Base-by-base conservation (phyloP, 2,329 filamentous ascomycete species). In the Alternaria burnsii region DNA sequence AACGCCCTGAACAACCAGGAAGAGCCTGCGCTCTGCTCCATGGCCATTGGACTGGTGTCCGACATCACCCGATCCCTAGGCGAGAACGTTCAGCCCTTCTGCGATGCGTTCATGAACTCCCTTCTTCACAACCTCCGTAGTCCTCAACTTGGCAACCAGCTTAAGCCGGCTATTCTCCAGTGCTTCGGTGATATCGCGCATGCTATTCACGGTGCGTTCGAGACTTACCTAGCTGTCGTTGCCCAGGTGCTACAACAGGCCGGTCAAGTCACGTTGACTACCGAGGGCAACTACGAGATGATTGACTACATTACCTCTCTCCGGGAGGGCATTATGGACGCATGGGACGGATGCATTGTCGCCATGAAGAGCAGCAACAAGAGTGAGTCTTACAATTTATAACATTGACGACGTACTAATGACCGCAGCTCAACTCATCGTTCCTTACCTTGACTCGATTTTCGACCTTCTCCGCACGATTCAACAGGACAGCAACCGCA, bases 101-200 rank as follows among this genome's bases (percentile, higher is more conserved):
- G 95, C 81, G 95, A 99, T 74, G 88, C 89, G 68, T 97, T 98
- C 80, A 99, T 99, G 95, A 99, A 99, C 85, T 91, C 95, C 77
- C 85, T 99, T 59, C 87, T 99, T 65, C 94, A 93, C 84, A 96
- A 97, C 81, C 83, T 99, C 42, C 88, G 92, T 88, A 96, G 92
- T 80, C 88, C 91, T 12, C 87, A 89, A n/a, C 86, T 97, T 55
- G 91, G 91, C 69, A 97, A 98, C 80, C 93, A 97, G 81, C 96
- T 98, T 82, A 98, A 98, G 87, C 95, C 95, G 44, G 93, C 95
- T 28, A 99, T 99, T 67, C 87, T 99, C 57, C 94, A 98, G 80
- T 97, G 93, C 78, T 99, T 99, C 75, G 95, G 95, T 61, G 95
- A 99, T 75, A 97, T 99, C 81, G 95, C 95, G 40, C 92, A 94